These are phyloP conservation scores for Euphorbia lathyris DNA, from an alignment of 345 rosid species.

Conservation along the genomic window DNA sequence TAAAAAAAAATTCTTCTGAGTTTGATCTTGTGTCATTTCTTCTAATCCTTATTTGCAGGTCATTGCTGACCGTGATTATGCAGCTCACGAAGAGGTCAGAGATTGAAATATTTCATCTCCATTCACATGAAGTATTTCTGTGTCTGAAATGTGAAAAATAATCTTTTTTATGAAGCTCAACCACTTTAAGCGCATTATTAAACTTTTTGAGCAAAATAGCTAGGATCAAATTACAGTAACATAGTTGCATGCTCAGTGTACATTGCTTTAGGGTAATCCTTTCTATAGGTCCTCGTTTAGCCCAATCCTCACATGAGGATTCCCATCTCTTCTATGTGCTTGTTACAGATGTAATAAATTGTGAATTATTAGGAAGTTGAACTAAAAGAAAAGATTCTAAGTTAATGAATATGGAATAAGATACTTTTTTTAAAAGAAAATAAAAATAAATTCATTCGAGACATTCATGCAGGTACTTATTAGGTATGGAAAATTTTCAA, in stretches of 20 bases:
- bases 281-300: background rate
- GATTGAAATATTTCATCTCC: background rate
- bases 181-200: background rate
- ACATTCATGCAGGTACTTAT: conserved; percentile 50
- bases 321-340: no score
- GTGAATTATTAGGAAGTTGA: no score
- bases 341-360: no score
- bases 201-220: background rate
- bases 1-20: background rate
- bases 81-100: conserved; percentile 76
- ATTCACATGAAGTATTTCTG: no score
- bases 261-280: no score
- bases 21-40: conserved; percentile 5
- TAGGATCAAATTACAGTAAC: background rate
- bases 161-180: background rate
- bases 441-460: conserved; percentile 6
- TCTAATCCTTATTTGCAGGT: conserved; percentile 47
- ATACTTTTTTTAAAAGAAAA: no score
- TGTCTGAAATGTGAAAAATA: background rate
- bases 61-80: conserved; percentile 63
- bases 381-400: no score
- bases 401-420: no score
- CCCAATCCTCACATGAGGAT: no score
- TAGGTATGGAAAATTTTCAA: conserved; percentile 69
- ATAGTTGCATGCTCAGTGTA: no score